Percentiles rank a stretch among this genome's conserved stretches.
Conservation (phyloP, 768 basidiomycete genomes). For the Gloeostereum incarnatum region DNA sequence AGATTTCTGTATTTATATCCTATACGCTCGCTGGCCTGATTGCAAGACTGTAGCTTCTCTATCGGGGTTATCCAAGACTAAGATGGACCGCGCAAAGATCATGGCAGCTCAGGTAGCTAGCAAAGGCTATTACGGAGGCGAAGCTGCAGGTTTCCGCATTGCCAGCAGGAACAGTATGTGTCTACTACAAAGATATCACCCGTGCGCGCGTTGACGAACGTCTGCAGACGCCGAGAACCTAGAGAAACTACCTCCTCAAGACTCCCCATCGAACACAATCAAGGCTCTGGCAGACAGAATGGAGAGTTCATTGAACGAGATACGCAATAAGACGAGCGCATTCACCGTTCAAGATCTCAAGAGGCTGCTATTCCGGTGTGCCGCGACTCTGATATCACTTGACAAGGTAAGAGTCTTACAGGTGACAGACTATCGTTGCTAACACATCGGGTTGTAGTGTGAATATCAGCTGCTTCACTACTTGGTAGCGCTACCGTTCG, state of each 20-base stretch:
- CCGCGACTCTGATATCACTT: constrained; percentile 67
- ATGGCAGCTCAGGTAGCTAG: constrained; percentile 82
- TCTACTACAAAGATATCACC: background rate
- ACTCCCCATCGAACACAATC: constrained; percentile 53
- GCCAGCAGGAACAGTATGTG: constrained; percentile 53
- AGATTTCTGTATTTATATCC: background rate
- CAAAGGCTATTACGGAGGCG: constrained; percentile 86
- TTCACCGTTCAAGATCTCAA: constrained; percentile 78
- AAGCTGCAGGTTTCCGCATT: constrained; percentile 72
- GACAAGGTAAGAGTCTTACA: constrained; percentile 36
- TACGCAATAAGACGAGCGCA: constrained; percentile 62
- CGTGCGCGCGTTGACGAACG: too few relatives aligned
- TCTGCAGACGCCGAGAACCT: constrained; percentile 44
- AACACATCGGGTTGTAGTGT: constrained; percentile 41
- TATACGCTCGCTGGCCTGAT: too few relatives aligned
- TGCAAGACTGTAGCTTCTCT: constrained; percentile 35
- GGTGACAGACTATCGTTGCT: background rate
- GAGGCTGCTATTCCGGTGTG: constrained; percentile 79
- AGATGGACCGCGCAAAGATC: constrained; percentile 73
- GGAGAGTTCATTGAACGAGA: constrained; percentile 53
- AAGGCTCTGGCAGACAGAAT: constrained; percentile 60
- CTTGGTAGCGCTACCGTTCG: constrained; percentile 81
- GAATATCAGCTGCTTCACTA: constrained; percentile 83
- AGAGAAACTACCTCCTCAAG: constrained; percentile 51
- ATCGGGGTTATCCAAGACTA: constrained; percentile 47